Evolutionary conservation across 139 green algal genomes (phyloP).

Genomic region (Micromonas pusilla): DNA sequence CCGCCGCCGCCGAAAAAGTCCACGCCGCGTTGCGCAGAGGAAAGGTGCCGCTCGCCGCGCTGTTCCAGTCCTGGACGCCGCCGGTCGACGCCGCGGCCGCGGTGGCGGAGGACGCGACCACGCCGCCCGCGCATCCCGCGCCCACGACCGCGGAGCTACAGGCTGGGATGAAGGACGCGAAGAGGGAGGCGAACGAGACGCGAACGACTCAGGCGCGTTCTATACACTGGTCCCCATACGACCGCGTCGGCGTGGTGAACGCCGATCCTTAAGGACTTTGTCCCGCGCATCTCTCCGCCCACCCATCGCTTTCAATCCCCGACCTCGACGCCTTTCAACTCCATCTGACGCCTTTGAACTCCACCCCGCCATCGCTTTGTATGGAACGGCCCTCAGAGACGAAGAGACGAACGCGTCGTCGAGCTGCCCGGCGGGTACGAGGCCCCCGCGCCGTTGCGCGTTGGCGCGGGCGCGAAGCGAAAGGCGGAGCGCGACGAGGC

Average conservation of each 20-base stretch:
- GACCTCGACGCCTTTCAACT: no score
- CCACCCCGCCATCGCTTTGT: no score
- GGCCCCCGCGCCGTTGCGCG: neutral
- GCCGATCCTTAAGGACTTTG: no score
- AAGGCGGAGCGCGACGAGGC: neutral
- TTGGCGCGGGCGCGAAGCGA: neutral
- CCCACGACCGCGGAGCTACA: neutral
- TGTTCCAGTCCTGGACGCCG: neutral
- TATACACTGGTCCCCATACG: no score
- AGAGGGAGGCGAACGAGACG: neutral
- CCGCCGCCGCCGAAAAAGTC: neutral
- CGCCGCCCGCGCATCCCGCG: neutral
- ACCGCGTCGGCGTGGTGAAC: no score
- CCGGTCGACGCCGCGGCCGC: neutral
- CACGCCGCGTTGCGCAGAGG: no score
- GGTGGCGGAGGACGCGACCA: neutral
- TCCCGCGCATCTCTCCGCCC: no score
- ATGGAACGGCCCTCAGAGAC: no score
- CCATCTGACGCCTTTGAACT: no score
- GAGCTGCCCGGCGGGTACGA: neutral
- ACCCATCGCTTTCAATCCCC: no score
- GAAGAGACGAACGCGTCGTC: neutral
- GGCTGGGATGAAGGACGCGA: neutral
- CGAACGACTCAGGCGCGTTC: no score
- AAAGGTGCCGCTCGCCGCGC: neutral